Evolutionary conservation across 192 early-diverging fungal species (phyloP).

Genomic region (Coemansia sp.): DNA sequence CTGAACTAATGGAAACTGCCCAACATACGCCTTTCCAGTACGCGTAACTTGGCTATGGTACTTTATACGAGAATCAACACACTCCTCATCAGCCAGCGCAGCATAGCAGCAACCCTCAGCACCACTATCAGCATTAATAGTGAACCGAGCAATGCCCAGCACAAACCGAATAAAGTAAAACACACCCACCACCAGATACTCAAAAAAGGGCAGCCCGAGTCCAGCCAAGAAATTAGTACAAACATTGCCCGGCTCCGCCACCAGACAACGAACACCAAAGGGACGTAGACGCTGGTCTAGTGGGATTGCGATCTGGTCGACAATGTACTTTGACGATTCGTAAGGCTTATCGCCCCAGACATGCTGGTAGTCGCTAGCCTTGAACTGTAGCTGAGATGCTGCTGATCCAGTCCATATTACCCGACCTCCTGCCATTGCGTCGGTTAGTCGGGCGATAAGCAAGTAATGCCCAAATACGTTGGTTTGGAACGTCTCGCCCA

Average conservation of each 20-base stretch:
- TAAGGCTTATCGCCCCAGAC: constrained; percentile 46
- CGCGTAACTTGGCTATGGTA: constrained; percentile 42
- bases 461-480: constrained; percentile 60
- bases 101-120: constrained; percentile 19
- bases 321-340: constrained; percentile 58
- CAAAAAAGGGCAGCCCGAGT: constrained; percentile 23
- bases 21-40: constrained; percentile 27
- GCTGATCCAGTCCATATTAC: constrained; percentile 58
- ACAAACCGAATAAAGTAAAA: constrained; percentile 39
- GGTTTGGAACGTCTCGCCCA: constrained; percentile 56
- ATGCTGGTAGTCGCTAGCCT: constrained; percentile 48
- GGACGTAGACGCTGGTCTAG: constrained; percentile 29
- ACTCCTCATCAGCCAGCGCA: constrained; percentile 11
- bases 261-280: constrained; percentile 23
- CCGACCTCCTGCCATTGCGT: constrained; percentile 12
- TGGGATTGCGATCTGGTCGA: constrained; percentile 44
- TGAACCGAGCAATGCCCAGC: constrained; percentile 32
- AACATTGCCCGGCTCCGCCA: constrained; percentile 56
- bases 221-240: constrained; percentile 35
- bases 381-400: constrained; percentile 33
- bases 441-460: constrained; percentile 31
- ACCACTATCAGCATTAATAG: constrained; percentile 32
- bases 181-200: constrained; percentile 18
- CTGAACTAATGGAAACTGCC: constrained; percentile 10
- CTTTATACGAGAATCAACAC: constrained; percentile 37